These are phyloP conservation scores for Acanthamoeba rhysodes DNA, from an alignment of 208 protist species.

Conservation along the genomic window DNA sequence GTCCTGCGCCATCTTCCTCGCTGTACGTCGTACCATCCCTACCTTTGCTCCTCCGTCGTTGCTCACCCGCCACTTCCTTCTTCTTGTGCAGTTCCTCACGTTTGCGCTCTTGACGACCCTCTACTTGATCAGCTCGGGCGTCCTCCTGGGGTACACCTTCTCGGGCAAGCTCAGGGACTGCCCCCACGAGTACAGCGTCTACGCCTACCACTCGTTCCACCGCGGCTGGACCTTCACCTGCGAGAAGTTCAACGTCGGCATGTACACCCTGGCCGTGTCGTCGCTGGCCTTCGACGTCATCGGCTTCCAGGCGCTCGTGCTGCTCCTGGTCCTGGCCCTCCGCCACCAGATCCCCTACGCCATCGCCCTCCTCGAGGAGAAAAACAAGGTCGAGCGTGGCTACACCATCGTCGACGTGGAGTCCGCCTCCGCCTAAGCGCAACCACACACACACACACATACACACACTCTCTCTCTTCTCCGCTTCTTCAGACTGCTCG, in stretches of 20 bases:
- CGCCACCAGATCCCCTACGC: neutral
- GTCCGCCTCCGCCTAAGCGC: neutral
- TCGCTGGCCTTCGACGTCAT: slow-evolving; percentile 25
- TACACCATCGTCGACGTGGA: neutral
- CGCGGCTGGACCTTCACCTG: slow-evolving; percentile 63
- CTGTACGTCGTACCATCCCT: neutral
- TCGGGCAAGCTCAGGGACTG: slow-evolving; percentile 24
- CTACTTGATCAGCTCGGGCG: slow-evolving; percentile 47
- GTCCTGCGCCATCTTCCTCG: slow-evolving; percentile 21
- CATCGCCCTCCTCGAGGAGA: neutral
- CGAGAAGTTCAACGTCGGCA: slow-evolving; percentile 33
- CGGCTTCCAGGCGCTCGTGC: neutral
- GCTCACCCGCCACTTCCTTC: too few species aligned
- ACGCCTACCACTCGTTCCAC: slow-evolving; percentile 49
- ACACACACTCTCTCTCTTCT: too few species aligned
- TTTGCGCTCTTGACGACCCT: neutral
- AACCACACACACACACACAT: too few species aligned
- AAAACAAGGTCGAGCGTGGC: neutral
- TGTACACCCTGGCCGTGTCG: slow-evolving; percentile 32
- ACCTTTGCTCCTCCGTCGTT: neutral
- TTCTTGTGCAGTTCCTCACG: slow-evolving; percentile 15
- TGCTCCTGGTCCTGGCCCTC: neutral
- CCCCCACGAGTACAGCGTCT: slow-evolving; percentile 46
- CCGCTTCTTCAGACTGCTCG: neutral
- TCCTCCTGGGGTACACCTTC: neutral